Evolutionary conservation across 2,329 filamentous ascomycete species (phyloP).

Genomic region (Sordariomycetes sp.): DNA sequence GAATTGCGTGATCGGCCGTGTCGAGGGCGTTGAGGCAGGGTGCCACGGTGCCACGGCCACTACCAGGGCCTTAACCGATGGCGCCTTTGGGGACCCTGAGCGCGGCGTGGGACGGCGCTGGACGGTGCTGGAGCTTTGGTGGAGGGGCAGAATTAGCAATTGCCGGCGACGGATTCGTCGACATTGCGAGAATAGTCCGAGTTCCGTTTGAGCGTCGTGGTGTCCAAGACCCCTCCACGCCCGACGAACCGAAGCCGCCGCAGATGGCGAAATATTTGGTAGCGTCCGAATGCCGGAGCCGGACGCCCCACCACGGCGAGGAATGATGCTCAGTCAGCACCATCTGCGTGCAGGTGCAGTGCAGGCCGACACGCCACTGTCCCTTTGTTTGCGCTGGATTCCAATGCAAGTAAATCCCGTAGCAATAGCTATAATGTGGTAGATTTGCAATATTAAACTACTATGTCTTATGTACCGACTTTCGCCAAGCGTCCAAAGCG

Average conservation of each 20-base stretch:
- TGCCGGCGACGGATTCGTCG: background rate
- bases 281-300: slow-evolving; percentile 4
- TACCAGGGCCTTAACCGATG: no score
- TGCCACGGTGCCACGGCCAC: no score
- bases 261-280: slow-evolving; percentile 3
- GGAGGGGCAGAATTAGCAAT: slow-evolving; percentile 2
- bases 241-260: slow-evolving; percentile 3
- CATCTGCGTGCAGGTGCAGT: no score
- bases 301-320: background rate
- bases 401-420: no score
- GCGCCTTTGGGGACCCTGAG: no score
- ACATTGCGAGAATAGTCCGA: slow-evolving; percentile 3
- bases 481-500: no score
- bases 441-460: no score
- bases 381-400: background rate
- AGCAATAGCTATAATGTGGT: no score
- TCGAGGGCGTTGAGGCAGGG: background rate
- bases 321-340: no score
- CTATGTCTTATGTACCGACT: no score
- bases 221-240: background rate
- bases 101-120: no score
- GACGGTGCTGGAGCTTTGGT: no score
- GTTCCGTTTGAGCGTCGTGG: background rate
- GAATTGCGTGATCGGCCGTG: slow-evolving; percentile 2
- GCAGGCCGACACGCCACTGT: background rate